These are phyloP conservation scores for Verticillium albo-atrum DNA, from an alignment of 2,329 filamentous ascomycete species.

Conservation along the genomic window DNA sequence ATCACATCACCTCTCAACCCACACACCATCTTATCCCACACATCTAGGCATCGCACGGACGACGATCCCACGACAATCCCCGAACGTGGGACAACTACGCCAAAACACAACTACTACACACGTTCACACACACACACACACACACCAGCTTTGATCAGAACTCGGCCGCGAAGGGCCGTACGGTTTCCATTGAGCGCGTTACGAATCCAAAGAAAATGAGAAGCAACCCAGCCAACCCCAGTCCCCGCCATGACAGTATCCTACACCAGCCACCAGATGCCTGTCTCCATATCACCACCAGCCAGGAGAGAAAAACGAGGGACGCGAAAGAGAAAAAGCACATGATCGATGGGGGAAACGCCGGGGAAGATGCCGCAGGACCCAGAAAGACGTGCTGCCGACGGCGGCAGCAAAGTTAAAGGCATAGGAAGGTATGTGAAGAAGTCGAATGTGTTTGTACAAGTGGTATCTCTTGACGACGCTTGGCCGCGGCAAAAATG, in stretches of 20 bases:
- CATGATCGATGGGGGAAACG: conserved; percentile 2
- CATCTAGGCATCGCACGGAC: too few relatives aligned
- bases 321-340: conserved; percentile 1
- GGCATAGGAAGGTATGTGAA: conserved; percentile 5
- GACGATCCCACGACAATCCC: too few relatives aligned
- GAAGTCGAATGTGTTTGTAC: conserved; percentile 7
- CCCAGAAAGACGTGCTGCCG: background rate
- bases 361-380: conserved; percentile 5
- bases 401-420: background rate
- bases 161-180: background rate
- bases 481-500: conserved; percentile 2
- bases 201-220: background rate
- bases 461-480: conserved; percentile 13
- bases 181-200: background rate
- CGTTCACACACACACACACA: too few relatives aligned
- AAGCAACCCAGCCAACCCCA: background rate
- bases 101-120: too few relatives aligned
- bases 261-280: background rate
- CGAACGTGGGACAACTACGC: too few relatives aligned
- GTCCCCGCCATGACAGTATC: background rate
- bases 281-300: background rate
- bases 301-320: background rate
- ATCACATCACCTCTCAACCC: too few relatives aligned
- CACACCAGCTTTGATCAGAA: background rate
- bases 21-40: too few relatives aligned